Conservation (phyloP, 2,329 filamentous ascomycete genomes). For the Fusarium keratoplasticum region DNA sequence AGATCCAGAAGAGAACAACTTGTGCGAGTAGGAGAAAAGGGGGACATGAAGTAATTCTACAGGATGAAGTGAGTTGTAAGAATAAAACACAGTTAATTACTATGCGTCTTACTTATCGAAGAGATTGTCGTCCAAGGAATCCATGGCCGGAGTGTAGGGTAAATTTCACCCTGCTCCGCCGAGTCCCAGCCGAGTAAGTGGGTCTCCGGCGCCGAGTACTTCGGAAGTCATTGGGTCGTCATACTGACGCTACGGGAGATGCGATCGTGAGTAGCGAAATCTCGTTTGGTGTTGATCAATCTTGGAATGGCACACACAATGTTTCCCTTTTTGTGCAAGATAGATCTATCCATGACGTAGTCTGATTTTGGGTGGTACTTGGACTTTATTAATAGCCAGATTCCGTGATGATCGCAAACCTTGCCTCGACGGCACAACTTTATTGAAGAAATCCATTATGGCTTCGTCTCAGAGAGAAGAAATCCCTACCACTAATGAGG, state of each 20-base stretch:
- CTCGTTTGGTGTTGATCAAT: background rate
- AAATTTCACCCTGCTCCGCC: background rate
- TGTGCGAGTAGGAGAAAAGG: background rate
- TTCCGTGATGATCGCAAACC: constrained; percentile 13
- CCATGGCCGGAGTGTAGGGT: constrained; percentile 3
- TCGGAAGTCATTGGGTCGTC: constrained; percentile 28
- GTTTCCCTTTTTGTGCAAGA: background rate
- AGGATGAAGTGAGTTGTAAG: no score
- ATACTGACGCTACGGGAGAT: constrained; percentile 30
- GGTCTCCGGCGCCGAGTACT: constrained; percentile 14
- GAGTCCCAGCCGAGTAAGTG: constrained; percentile 12
- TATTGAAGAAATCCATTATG: background rate
- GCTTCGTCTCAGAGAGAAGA: constrained; percentile 2
- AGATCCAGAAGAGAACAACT: background rate
- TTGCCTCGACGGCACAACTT: constrained; percentile 8
- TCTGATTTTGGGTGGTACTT: background rate
- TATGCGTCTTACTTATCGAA: no score
- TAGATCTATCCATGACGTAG: constrained; percentile 31
- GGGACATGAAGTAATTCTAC: no score
- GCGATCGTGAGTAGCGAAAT: background rate
- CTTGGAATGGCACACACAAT: background rate
- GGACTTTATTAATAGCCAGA: background rate
- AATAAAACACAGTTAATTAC: no score
- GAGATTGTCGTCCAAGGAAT: no score
- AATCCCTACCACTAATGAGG: constrained; percentile 34